These are phyloP conservation scores for Neospora caninum DNA, from an alignment of 169 alveolate species.

Conservation along the genomic window DNA sequence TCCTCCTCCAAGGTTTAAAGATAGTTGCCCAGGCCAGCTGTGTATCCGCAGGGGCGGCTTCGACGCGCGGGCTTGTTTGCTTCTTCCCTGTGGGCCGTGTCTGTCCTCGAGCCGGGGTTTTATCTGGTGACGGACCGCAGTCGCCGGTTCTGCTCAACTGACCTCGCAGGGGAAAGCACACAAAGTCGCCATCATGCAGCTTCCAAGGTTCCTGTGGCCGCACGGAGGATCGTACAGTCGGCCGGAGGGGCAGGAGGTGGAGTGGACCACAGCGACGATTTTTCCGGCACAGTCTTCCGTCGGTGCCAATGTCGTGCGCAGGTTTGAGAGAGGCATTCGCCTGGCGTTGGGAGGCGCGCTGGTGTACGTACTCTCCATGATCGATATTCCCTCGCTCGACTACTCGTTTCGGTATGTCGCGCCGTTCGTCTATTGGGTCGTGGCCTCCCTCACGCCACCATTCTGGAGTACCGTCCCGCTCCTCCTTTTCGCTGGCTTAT, in stretches of 20 bases:
- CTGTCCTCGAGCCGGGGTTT: neutral
- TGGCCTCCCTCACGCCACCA: slow-evolving; percentile 59
- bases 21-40: too few species aligned
- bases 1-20: too few species aligned
- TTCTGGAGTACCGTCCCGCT: slow-evolving; percentile 45
- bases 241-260: neutral
- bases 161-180: neutral
- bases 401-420: slow-evolving; percentile 59
- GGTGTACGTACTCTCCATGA: slow-evolving; percentile 56
- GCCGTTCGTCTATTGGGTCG: slow-evolving; percentile 60
- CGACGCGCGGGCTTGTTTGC: too few species aligned
- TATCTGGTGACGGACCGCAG: neutral
- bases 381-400: slow-evolving; percentile 52
- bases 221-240: neutral
- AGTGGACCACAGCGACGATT: neutral
- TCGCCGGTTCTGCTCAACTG: neutral
- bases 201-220: neutral
- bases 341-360: slow-evolving; percentile 61
- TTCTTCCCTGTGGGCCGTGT: neutral
- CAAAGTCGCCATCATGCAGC: neutral
- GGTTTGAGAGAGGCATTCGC: slow-evolving; percentile 58
- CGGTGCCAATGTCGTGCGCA: slow-evolving; percentile 39
- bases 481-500: slow-evolving; percentile 45
- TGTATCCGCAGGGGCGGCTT: too few species aligned
- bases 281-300: slow-evolving; percentile 9